Conservation (phyloP, 352 stramenopile species). For the Pelagophyceae sp. region DNA sequence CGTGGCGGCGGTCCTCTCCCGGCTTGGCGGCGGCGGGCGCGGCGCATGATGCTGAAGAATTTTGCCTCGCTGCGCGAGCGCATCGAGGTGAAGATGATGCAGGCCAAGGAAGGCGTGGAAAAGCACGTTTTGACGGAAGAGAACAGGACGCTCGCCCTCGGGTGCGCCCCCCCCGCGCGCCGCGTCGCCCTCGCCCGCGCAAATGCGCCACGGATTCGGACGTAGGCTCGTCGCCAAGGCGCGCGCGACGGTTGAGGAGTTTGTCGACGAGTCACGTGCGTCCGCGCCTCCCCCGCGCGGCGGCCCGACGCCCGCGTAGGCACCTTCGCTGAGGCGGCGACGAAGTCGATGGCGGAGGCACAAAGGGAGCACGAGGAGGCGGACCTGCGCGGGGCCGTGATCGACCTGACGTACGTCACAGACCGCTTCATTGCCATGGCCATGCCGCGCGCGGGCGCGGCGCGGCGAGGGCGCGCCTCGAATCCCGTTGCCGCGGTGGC, state of each 20-base stretch:
- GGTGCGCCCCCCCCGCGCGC: not conserved
- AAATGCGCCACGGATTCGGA: not conserved
- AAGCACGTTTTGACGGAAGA: not conserved
- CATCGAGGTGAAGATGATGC: no score
- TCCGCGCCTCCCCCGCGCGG: not conserved
- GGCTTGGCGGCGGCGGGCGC: no score
- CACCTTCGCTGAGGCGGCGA: not conserved
- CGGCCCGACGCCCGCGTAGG: not conserved
- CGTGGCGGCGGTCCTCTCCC: no score
- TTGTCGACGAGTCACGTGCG: not conserved
- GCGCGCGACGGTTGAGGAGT: not conserved
- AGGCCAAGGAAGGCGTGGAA: not conserved
- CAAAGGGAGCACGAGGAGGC: not conserved
- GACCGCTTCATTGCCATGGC: conserved; percentile 49
- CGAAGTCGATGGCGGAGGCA: not conserved
- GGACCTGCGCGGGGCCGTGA: not conserved
- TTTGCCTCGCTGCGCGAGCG: no score
- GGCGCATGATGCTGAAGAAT: no score
- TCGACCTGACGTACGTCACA: conserved; percentile 28
- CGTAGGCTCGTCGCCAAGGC: not conserved
- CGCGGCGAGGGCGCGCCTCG: conserved; percentile 39
- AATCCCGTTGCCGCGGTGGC: conserved; percentile 58
- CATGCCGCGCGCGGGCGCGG: conserved; percentile 36
- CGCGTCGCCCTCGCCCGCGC: not conserved
- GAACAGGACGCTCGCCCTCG: not conserved